Conservation (phyloP, 352 stramenopile species). For the Discostella stelligera region DNA sequence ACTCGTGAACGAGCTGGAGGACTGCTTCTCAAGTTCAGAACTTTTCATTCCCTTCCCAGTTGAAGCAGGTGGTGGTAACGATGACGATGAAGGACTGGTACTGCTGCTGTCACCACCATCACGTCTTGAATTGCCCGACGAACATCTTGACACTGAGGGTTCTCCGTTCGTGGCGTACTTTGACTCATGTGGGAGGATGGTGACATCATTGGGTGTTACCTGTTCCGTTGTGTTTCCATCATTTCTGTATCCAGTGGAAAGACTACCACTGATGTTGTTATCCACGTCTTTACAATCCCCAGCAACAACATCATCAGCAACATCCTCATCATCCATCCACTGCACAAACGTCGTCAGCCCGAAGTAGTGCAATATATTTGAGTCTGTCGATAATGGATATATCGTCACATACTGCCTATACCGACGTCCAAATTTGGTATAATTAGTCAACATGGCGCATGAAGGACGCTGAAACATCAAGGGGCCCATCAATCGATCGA, state of each 20-base stretch:
- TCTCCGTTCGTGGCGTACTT: no score
- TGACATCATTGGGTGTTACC: no score
- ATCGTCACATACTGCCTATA: slow-evolving; percentile 69
- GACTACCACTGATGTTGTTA: no score
- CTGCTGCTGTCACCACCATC: neutral
- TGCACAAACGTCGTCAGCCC: slow-evolving; percentile 65
- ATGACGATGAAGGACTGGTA: neutral
- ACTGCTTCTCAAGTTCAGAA: slow-evolving; percentile 25
- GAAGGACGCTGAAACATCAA: slow-evolving; percentile 71
- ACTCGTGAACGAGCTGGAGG: slow-evolving; percentile 23
- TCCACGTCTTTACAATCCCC: no score
- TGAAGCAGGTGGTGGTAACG: slow-evolving; percentile 4
- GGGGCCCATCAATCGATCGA: slow-evolving; percentile 65
- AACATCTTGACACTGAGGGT: no score
- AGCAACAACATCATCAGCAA: neutral
- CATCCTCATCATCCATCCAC: slow-evolving; percentile 44
- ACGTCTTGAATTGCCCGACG: neutral
- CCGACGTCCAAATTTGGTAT: slow-evolving; percentile 60
- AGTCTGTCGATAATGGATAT: slow-evolving; percentile 79
- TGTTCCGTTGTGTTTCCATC: no score
- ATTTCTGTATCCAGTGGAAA: no score
- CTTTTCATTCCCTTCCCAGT: slow-evolving; percentile 15
- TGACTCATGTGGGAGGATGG: no score
- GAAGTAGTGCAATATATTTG: slow-evolving; percentile 80
- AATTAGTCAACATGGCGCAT: slow-evolving; percentile 70